Percentiles rank a stretch among this genome's conserved stretches.
Evolutionary conservation across 2,329 filamentous ascomycete genomes (phyloP).

Genomic region (Ophiocordyceps unilateralis): DNA sequence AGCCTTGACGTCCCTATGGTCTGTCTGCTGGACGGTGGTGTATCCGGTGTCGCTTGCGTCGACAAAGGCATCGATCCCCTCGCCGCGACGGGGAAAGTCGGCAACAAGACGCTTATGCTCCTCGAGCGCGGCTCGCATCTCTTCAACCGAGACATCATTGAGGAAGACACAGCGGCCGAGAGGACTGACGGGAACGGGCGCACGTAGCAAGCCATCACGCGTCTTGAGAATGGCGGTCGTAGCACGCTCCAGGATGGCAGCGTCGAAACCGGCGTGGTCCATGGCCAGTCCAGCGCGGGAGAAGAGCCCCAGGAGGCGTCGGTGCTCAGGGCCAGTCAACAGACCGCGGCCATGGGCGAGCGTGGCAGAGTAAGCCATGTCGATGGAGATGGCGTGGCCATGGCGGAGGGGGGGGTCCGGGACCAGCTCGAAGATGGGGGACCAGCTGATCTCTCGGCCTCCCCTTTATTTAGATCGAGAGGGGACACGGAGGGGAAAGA

Average conservation of each 20-base stretch:
- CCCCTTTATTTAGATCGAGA: background rate
- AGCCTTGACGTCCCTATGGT: slow-evolving; percentile 65
- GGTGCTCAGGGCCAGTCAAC: slow-evolving; percentile 41
- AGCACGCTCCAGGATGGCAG: slow-evolving; percentile 44
- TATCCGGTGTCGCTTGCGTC: slow-evolving; percentile 52
- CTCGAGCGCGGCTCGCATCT: slow-evolving; percentile 42
- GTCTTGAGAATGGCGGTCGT: slow-evolving; percentile 56
- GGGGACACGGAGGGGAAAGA: background rate
- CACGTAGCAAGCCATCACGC: slow-evolving; percentile 48
- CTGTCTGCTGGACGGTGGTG: slow-evolving; percentile 15
- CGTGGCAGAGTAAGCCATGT: slow-evolving; percentile 61
- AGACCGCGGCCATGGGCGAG: slow-evolving; percentile 46
- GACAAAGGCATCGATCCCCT: slow-evolving; percentile 51
- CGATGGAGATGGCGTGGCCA: slow-evolving; percentile 57
- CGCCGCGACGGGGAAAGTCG: slow-evolving; percentile 43
- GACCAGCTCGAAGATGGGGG: slow-evolving; percentile 52
- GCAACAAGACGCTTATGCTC: slow-evolving; percentile 48
- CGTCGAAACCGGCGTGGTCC: slow-evolving; percentile 52
- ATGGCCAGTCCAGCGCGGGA: slow-evolving; percentile 54
- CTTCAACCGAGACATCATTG: slow-evolving; percentile 45
- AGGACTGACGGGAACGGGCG: slow-evolving; percentile 46
- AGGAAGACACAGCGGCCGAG: slow-evolving; percentile 51
- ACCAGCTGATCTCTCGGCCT: slow-evolving; percentile 32
- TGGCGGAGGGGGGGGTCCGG: slow-evolving; percentile 52
- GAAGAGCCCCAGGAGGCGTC: slow-evolving; percentile 46